Evolutionary conservation across 805 yeast species (phyloP).

Genomic region (Vanderwaltozyma tropicalis): DNA sequence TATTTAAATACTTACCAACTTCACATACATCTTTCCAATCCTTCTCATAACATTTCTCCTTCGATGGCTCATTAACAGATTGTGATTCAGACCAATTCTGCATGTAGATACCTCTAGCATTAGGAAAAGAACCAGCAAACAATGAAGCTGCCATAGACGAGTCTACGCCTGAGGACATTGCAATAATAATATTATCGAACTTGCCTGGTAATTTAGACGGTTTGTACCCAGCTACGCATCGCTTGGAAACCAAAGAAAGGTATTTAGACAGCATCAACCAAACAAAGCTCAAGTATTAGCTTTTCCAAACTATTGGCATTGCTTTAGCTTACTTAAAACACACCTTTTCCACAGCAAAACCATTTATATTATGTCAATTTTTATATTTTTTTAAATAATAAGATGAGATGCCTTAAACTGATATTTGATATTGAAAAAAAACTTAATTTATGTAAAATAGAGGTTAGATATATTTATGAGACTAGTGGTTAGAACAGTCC

Average conservation of each 20-base stretch:
- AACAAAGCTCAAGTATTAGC: background rate
- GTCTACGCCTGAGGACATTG: slow-evolving; percentile 97
- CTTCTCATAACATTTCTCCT: slow-evolving; percentile 55
- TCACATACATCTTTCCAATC: slow-evolving; percentile 81
- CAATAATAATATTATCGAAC: slow-evolving; percentile 60
- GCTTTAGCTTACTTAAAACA: too few species aligned
- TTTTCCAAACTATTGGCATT: background rate
- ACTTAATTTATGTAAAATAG: too few species aligned
- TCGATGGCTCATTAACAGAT: slow-evolving; percentile 30
- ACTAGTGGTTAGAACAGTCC: too few species aligned
- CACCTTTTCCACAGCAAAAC: too few species aligned
- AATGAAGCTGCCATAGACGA: slow-evolving; percentile 80
- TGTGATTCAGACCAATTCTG: slow-evolving; percentile 66
- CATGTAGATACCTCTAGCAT: slow-evolving; percentile 83
- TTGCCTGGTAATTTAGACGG: slow-evolving; percentile 31
- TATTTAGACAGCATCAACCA: slow-evolving; percentile 8
- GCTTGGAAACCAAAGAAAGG: slow-evolving; percentile 3
- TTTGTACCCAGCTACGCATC: slow-evolving; percentile 10
- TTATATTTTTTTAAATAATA: too few species aligned
- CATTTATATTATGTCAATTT: too few species aligned
- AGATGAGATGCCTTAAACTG: too few species aligned
- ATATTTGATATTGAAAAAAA: too few species aligned
- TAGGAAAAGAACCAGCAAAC: slow-evolving; percentile 41
- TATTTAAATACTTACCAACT: slow-evolving; percentile 48
- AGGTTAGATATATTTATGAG: background rate